Conservation (phyloP, 345 rosid species). For the Hibiscus mutabilis region DNA sequence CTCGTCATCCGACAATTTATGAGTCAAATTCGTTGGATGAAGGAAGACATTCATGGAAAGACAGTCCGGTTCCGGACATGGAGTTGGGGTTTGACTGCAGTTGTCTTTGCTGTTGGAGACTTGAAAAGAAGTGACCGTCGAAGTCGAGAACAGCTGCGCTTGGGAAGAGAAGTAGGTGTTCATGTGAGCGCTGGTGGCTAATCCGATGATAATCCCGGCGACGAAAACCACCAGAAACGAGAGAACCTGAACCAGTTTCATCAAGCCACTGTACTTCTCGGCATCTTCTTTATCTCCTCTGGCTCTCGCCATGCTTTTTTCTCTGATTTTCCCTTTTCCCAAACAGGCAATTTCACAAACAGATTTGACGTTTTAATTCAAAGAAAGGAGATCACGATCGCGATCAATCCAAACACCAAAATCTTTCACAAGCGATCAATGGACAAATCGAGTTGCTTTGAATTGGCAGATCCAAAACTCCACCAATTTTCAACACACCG, state of each 20-base stretch:
- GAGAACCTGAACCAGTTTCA: slow-evolving; percentile 57
- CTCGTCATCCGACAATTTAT: slow-evolving; percentile 55
- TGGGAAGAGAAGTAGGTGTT: slow-evolving; percentile 51
- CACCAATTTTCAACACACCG: not conserved
- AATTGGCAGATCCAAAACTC: not conserved
- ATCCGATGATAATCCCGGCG: slow-evolving; percentile 75
- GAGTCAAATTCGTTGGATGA: slow-evolving; percentile 43
- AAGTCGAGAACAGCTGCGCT: slow-evolving; percentile 32
- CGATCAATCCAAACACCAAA: not conserved
- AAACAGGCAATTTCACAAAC: not conserved
- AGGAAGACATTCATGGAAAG: slow-evolving; percentile 45
- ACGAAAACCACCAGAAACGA: slow-evolving; percentile 71
- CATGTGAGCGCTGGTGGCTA: slow-evolving; percentile 59
- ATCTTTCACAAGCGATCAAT: not conserved
- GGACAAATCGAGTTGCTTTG: not conserved
- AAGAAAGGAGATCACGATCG: not conserved
- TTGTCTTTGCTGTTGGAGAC: slow-evolving; percentile 12
- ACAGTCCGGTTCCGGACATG: slow-evolving; percentile 38
- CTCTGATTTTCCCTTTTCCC: slow-evolving; percentile 18
- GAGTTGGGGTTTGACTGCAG: slow-evolving; percentile 18
- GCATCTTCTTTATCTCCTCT: slow-evolving; percentile 45
- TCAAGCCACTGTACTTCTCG: slow-evolving; percentile 50
- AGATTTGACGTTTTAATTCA: not conserved
- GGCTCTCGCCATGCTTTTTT: slow-evolving; percentile 20
- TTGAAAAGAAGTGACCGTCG: slow-evolving; percentile 22